These are phyloP conservation scores for Emergomyces orientalis DNA, from an alignment of 2,329 filamentous ascomycete species.

Conservation along the genomic window DNA sequence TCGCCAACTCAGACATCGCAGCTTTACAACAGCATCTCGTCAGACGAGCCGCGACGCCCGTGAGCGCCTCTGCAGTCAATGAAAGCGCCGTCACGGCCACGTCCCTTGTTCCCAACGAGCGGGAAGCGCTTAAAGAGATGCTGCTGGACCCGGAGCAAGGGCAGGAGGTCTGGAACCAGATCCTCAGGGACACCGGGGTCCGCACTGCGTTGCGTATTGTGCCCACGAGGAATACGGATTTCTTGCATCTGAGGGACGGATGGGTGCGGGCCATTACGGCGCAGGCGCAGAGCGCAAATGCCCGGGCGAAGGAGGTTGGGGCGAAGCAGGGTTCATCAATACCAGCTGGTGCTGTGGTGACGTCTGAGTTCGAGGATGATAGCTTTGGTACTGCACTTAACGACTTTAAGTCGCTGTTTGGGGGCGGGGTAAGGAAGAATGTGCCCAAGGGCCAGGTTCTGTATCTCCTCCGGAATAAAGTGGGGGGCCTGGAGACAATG, in stretches of 20 bases:
- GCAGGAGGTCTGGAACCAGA: conserved; percentile 62
- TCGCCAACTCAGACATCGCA: conserved; percentile 73
- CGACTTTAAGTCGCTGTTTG: conserved; percentile 74
- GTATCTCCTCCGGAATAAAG: conserved; percentile 57
- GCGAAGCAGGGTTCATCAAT: conserved; percentile 41
- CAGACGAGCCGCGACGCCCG: conserved; percentile 50
- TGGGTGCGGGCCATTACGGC: conserved; percentile 78
- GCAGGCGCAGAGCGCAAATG: conserved; percentile 51
- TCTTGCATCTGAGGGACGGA: conserved; percentile 81
- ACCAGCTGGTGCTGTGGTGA: conserved; percentile 22
- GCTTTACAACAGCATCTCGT: conserved; percentile 70
- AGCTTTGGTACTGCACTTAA: conserved; percentile 65
- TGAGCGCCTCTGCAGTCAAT: conserved; percentile 20
- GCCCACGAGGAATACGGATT: conserved; percentile 89
- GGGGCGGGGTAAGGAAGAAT: conserved; percentile 54
- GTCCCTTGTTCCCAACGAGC: conserved; percentile 73
- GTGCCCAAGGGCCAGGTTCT: conserved; percentile 74
- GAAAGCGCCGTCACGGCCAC: conserved; percentile 60
- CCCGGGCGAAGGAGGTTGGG: conserved; percentile 34
- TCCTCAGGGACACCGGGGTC: conserved; percentile 59
- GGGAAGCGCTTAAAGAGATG: conserved; percentile 57
- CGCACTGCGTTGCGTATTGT: conserved; percentile 73
- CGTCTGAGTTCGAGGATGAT: conserved; percentile 55
- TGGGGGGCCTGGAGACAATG: conserved; percentile 58
- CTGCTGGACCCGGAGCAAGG: conserved; percentile 62